These are phyloP conservation scores for Tetrahymena malaccensis DNA, from an alignment of 73 alveolate genomes.

Conservation along the genomic window DNA sequence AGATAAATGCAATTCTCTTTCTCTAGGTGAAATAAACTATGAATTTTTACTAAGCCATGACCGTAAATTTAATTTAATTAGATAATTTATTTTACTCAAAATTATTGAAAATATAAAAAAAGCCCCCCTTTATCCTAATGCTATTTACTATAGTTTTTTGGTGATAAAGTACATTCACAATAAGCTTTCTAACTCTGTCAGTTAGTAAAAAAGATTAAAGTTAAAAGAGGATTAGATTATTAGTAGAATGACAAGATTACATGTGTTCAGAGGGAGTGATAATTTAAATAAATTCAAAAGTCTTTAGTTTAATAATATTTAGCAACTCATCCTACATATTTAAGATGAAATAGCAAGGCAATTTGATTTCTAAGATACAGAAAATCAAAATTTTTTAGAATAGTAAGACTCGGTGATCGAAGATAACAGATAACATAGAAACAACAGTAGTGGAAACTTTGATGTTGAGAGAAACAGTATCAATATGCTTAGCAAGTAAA, in stretches of 20 bases:
- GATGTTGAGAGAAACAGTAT: neutral
- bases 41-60: neutral
- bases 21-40: neutral
- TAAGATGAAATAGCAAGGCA: neutral
- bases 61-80: neutral
- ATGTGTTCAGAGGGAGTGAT: neutral
- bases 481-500: neutral
- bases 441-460: neutral
- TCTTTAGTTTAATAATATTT: too few species aligned
- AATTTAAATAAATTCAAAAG: neutral
- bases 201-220: neutral
- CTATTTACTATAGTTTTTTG: neutral
- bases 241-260: neutral
- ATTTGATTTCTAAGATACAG: neutral
- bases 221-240: neutral
- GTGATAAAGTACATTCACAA: neutral
- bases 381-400: neutral
- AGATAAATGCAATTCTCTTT: neutral
- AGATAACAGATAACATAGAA: neutral
- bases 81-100: too few species aligned
- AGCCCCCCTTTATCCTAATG: neutral
- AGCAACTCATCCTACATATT: neutral
- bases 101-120: neutral
- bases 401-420: neutral
- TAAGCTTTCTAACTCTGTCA: neutral